These are phyloP conservation scores for Entomophthora muscae DNA, from an alignment of 371 early-diverging fungal species.

Conservation along the genomic window DNA sequence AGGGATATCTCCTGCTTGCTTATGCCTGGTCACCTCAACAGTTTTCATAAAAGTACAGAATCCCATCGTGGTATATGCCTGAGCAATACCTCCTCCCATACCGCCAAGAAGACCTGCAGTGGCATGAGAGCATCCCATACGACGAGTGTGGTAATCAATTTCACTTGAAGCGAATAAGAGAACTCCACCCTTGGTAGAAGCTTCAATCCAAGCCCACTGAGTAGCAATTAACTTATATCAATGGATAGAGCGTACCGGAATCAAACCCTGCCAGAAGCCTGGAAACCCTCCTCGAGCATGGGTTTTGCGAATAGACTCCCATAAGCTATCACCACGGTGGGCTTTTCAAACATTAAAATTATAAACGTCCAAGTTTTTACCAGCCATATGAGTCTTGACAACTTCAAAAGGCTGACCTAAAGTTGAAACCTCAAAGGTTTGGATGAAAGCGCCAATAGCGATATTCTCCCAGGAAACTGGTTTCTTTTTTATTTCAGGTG, in stretches of 20 bases:
- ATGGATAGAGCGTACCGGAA: slow-evolving; percentile 22
- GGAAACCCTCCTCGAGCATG: slow-evolving; percentile 59
- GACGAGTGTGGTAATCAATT: slow-evolving; percentile 53
- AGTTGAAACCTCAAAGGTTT: slow-evolving; percentile 60
- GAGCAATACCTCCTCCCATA: slow-evolving; percentile 76
- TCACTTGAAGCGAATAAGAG: slow-evolving; percentile 86
- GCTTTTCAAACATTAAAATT: slow-evolving; percentile 20
- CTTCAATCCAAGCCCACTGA: slow-evolving; percentile 84
- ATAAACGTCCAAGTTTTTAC: background rate
- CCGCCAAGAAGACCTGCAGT: slow-evolving; percentile 78
- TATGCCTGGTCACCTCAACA: slow-evolving; percentile 93
- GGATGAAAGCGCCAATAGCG: slow-evolving; percentile 12
- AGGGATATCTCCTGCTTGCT: slow-evolving; percentile 28
- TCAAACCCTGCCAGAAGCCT: slow-evolving; percentile 68
- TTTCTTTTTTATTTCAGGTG: slow-evolving; percentile 10
- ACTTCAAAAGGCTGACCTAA: slow-evolving; percentile 86
- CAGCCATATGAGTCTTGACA: slow-evolving; percentile 68
- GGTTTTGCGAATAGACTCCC: slow-evolving; percentile 35
- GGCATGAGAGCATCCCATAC: slow-evolving; percentile 31
- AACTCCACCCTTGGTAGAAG: slow-evolving; percentile 84
- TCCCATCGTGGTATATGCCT: slow-evolving; percentile 95
- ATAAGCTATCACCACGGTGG: slow-evolving; percentile 54
- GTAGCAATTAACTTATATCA: background rate
- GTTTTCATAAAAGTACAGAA: slow-evolving; percentile 99
- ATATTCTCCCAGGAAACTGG: slow-evolving; percentile 14